phyloP scores from a whole-genome alignment of 1,284 basidiomycete species.

The Cutaneotrichosporon curvatum region DNA sequence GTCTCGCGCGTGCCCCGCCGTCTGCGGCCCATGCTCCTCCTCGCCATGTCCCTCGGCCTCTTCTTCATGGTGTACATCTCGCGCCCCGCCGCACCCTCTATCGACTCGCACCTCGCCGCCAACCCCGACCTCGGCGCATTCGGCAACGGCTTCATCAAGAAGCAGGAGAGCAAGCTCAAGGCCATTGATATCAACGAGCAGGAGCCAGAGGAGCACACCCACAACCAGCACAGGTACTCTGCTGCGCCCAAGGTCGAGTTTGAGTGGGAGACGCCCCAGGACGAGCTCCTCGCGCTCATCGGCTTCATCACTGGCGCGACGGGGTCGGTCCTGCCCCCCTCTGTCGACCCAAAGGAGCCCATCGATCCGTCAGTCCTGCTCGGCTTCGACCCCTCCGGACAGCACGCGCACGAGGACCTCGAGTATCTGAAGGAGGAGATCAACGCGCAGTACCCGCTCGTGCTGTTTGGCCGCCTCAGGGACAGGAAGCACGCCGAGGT shows the following conservation, averaged over 20 bases:
- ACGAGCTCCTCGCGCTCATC: conserved; percentile 72
- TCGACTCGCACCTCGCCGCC: neutral
- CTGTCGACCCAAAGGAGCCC: conserved; percentile 57
- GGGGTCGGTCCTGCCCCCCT: conserved; percentile 64
- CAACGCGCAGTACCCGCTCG: conserved; percentile 67
- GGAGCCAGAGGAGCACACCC: neutral
- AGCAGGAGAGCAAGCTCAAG: too few species aligned
- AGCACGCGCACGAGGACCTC: conserved; percentile 50
- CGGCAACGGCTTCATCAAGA: neutral
- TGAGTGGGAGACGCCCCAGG: conserved; percentile 28
- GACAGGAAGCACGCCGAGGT: conserved; percentile 54
- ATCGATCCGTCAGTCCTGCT: conserved; percentile 72
- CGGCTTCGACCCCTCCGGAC: conserved; percentile 67
- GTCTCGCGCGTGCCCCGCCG: conserved; percentile 33
- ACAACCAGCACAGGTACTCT: neutral
- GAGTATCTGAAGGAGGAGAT: conserved; percentile 46
- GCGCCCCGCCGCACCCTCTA: conserved; percentile 14
- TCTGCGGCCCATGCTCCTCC: conserved; percentile 26
- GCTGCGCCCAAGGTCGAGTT: conserved; percentile 1
- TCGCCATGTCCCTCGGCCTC: conserved; percentile 25
- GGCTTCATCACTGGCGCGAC: conserved; percentile 66
- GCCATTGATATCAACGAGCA: neutral
- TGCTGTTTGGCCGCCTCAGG: conserved; percentile 67
- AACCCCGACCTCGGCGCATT: neutral
- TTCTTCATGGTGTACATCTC: conserved; percentile 23